These are phyloP conservation scores for Pseudocercospora crystallina DNA, from an alignment of 2,329 filamentous ascomycete species.

Conservation along the genomic window DNA sequence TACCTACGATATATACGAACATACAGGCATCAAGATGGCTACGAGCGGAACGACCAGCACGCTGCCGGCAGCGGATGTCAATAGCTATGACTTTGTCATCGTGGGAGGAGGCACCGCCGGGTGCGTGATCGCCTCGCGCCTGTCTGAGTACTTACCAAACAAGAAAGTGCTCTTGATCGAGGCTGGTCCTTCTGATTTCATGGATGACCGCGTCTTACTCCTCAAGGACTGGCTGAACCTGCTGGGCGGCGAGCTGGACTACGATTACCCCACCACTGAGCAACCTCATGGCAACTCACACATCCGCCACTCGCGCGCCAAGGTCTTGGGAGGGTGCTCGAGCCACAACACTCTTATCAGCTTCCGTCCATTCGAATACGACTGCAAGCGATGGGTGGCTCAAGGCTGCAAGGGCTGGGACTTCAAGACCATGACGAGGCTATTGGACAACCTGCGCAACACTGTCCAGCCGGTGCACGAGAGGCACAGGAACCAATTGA, in stretches of 20 bases:
- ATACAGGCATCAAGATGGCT: conserved; percentile 1
- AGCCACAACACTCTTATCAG: conserved; percentile 93
- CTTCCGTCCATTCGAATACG: conserved; percentile 87
- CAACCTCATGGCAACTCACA: conserved; percentile 89
- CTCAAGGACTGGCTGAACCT: conserved; percentile 84
- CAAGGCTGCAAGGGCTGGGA: conserved; percentile 82
- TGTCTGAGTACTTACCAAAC: conserved; percentile 79
- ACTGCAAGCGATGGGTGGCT: conserved; percentile 79
- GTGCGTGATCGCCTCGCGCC: conserved; percentile 77
- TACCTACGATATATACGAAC: too few relatives aligned
- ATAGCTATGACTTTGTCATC: conserved; percentile 79
- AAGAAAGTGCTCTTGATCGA: conserved; percentile 82
- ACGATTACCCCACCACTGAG: conserved; percentile 85
- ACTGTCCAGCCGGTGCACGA: conserved; percentile 86
- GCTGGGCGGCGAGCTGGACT: conserved; percentile 84
- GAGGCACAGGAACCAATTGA: conserved; percentile 84
- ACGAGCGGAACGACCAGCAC: conserved; percentile 66
- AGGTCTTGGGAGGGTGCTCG: conserved; percentile 88
- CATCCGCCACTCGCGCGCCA: conserved; percentile 88
- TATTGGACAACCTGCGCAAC: conserved; percentile 82
- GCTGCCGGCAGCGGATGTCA: conserved; percentile 62
- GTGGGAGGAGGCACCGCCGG: conserved; percentile 84
- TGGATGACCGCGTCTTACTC: conserved; percentile 81
- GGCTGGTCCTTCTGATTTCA: conserved; percentile 84
- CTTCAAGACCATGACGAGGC: conserved; percentile 79